Percentiles rank a stretch among this genome's conserved stretches.
These are phyloP conservation scores for Hermanozyma aechmeae DNA, from an alignment of 805 yeast genomes.

Conservation along the genomic window DNA sequence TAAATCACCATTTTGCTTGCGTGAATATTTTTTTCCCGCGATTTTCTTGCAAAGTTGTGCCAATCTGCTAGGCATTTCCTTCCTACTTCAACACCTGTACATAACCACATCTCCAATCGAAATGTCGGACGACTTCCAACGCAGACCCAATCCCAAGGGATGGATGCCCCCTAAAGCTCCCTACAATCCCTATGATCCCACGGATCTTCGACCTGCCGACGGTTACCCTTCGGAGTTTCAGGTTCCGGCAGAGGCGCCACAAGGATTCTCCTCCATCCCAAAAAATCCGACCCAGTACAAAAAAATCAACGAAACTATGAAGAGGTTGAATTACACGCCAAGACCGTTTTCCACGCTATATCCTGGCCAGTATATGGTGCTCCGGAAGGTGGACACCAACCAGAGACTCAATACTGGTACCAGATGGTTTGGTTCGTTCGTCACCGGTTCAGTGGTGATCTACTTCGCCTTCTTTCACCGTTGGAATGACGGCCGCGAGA, in stretches of 20 bases:
- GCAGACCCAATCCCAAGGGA: conserved; percentile 69
- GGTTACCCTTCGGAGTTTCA: conserved; percentile 81
- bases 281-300: conserved; percentile 58
- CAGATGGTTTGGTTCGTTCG: conserved; percentile 41
- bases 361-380: conserved; percentile 71
- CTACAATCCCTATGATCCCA: conserved; percentile 76
- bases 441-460: conserved; percentile 39
- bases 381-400: conserved; percentile 48
- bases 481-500: conserved; percentile 81
- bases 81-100: no score
- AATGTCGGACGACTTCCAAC: conserved; percentile 28
- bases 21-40: no score
- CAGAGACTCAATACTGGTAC: conserved; percentile 52
- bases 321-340: conserved; percentile 64
- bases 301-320: conserved; percentile 66
- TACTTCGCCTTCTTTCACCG: conserved; percentile 66
- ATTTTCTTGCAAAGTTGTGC: no score
- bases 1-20: no score
- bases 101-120: no score
- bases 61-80: no score
- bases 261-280: conserved; percentile 49
- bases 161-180: conserved; percentile 81
- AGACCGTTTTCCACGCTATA: conserved; percentile 65
- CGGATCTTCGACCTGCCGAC: conserved; percentile 67
- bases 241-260: conserved; percentile 52